Conservation (phyloP, 768 basidiomycete species). For the Panellus pusillus region DNA sequence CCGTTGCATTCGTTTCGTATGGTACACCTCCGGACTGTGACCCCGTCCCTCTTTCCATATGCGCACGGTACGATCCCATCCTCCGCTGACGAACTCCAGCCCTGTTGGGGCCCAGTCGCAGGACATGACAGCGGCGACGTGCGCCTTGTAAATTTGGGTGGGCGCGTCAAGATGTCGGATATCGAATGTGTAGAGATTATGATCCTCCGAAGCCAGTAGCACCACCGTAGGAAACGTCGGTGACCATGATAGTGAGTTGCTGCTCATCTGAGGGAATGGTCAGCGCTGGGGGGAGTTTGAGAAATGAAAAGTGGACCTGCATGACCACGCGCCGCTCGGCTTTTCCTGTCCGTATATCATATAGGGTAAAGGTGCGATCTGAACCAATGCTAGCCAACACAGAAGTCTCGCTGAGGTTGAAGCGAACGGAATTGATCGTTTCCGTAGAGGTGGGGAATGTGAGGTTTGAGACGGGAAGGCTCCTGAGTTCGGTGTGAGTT, state of each 20-base stretch:
- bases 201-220: conserved; percentile 96
- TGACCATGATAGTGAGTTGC: conserved; percentile 92
- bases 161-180: conserved; percentile 81
- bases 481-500: conserved; percentile 44
- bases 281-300: neutral
- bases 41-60: conserved; percentile 91
- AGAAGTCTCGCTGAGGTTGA: conserved; percentile 92
- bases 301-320: conserved; percentile 51
- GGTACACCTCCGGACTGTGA: conserved; percentile 84
- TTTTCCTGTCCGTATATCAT: conserved; percentile 96
- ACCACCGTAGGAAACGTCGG: conserved; percentile 92
- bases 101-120: conserved; percentile 99
- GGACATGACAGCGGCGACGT: conserved; percentile 94
- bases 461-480: conserved; percentile 81
- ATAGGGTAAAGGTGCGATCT: conserved; percentile 93
- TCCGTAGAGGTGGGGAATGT: conserved; percentile 87
- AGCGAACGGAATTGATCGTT: conserved; percentile 84
- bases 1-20: conserved; percentile 99
- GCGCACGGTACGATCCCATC: conserved; percentile 93
- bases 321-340: conserved; percentile 90
- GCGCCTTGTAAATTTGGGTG: conserved; percentile 93
- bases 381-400: conserved; percentile 94
- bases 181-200: conserved; percentile 98
- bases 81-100: conserved; percentile 91
- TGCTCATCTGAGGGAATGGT: conserved; percentile 60